Conservation (phyloP, 2,329 filamentous ascomycete species). For the Botrytis paeoniae region DNA sequence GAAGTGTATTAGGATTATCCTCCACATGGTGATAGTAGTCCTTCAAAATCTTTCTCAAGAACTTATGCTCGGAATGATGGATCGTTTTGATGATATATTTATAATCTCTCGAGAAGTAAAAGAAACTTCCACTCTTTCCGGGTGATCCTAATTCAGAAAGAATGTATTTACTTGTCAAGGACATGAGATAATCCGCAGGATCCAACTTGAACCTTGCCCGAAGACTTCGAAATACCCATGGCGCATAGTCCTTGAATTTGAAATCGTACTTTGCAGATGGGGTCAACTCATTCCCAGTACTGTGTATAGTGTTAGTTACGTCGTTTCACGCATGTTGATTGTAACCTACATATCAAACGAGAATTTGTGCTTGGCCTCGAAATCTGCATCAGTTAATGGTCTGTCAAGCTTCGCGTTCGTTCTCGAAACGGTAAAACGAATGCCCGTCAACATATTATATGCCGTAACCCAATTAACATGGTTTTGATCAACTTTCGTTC, state of each 20-base stretch:
- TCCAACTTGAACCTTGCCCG: conserved; percentile 86
- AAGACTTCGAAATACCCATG: conserved; percentile 95
- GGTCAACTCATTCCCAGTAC: conserved; percentile 93
- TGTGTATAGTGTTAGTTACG: conserved; percentile 45
- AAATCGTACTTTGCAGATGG: conserved; percentile 99
- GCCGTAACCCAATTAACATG: conserved; percentile 97
- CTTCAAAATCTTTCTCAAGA: conserved; percentile 76
- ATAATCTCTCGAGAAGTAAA: conserved; percentile 99
- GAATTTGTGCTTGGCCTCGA: conserved; percentile 92
- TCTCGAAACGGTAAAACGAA: conserved; percentile 91
- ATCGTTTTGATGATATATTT: conserved; percentile 99
- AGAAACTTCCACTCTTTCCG: conserved; percentile 98
- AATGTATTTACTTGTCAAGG: conserved; percentile 96
- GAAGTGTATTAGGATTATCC: conserved; percentile 90
- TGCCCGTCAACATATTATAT: conserved; percentile 99
- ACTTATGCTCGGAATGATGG: conserved; percentile 90
- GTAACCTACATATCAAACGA: conserved; percentile 92
- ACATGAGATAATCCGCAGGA: conserved; percentile 97
- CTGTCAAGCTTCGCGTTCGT: conserved; percentile 97
- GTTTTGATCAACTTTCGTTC: conserved; percentile 95
- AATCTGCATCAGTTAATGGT: conserved; percentile 85
- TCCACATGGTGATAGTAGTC: conserved; percentile 93
- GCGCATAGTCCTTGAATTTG: conserved; percentile 99
- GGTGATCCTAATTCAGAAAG: conserved; percentile 94
- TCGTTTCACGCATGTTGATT: background rate